A percentile compares a stretch with the other conserved stretches of the same genome.
These are phyloP conservation scores for Orbilia javanica DNA, from an alignment of 2,329 filamentous ascomycete genomes.

Conservation along the genomic window DNA sequence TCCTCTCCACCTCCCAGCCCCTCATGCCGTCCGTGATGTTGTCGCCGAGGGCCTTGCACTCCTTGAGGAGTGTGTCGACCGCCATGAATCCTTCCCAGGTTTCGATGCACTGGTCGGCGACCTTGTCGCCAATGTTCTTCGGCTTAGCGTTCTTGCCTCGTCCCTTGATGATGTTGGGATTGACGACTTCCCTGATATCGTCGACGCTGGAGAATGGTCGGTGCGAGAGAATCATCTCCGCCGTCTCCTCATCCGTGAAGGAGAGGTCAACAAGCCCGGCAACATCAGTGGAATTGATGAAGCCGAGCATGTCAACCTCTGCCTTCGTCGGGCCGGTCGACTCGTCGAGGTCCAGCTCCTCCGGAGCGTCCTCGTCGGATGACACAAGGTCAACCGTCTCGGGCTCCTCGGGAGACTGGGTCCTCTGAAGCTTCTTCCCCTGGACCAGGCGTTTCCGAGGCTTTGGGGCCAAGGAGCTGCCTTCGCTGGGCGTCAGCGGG, in stretches of 20 bases:
- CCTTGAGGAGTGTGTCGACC: conserved; percentile 82
- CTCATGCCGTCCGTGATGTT: conserved; percentile 75
- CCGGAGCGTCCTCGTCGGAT: conserved; percentile 66
- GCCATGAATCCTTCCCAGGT: conserved; percentile 85
- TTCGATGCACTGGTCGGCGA: conserved; percentile 76
- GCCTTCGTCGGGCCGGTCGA: conserved; percentile 62
- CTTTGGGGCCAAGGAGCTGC: conserved; percentile 64
- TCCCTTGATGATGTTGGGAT: conserved; percentile 70
- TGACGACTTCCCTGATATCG: conserved; percentile 71
- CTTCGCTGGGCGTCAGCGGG: conserved; percentile 48
- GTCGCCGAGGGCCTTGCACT: conserved; percentile 80
- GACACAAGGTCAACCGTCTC: conserved; percentile 67
- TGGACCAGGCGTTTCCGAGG: conserved; percentile 65
- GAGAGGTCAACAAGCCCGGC: conserved; percentile 86
- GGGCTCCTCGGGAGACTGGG: conserved; percentile 63
- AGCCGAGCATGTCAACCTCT: conserved; percentile 75
- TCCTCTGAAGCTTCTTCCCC: conserved; percentile 62
- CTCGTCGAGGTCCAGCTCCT: conserved; percentile 64
- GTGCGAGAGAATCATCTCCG: conserved; percentile 77
- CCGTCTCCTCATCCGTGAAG: conserved; percentile 77
- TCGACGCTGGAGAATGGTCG: conserved; percentile 79
- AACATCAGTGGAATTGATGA: conserved; percentile 82
- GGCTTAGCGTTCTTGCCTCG: conserved; percentile 69
- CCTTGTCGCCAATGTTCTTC: conserved; percentile 74
- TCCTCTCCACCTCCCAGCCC: conserved; percentile 74